Conservation (phyloP, 768 basidiomycete genomes). For the Hebeloma cylindrosporum region DNA sequence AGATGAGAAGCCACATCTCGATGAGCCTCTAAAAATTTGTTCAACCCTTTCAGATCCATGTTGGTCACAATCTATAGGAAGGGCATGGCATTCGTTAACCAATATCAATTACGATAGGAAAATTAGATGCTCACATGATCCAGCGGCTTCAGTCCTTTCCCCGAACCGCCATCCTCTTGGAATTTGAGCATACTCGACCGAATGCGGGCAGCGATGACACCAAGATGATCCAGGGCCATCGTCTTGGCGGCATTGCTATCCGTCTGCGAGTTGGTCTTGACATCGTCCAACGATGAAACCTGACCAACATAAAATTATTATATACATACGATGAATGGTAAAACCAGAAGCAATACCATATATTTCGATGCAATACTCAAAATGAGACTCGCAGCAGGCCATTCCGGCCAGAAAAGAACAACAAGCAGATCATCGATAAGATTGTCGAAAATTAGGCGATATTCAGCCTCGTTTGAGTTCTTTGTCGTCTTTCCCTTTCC, state of each 20-base stretch:
- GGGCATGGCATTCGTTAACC: neutral
- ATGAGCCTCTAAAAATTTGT: constrained; percentile 61
- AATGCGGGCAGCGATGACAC: constrained; percentile 85
- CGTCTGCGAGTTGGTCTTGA: constrained; percentile 59
- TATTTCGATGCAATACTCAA: constrained; percentile 78
- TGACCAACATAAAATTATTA: constrained; percentile 29
- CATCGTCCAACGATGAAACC: constrained; percentile 83
- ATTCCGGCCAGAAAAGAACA: constrained; percentile 94
- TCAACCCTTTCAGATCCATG: constrained; percentile 50
- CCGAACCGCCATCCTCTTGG: constrained; percentile 33
- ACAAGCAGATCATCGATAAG: constrained; percentile 84
- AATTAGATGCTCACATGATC: constrained; percentile 60
- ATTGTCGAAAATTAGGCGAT: constrained; percentile 89
- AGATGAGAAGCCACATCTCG: constrained; percentile 67
- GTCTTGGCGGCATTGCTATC: constrained; percentile 87
- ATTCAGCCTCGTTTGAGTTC: constrained; percentile 92
- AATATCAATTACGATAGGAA: neutral
- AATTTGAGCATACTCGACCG: constrained; percentile 56
- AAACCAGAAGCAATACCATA: constrained; percentile 57
- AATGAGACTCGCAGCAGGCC: constrained; percentile 89
- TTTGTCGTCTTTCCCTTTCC: constrained; percentile 88
- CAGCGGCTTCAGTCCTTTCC: constrained; percentile 52
- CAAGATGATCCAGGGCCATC: constrained; percentile 91
- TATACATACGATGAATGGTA: too few species aligned
- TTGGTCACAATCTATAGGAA: constrained; percentile 50